Evolutionary conservation across 1,284 basidiomycete species (phyloP).

Genomic region (Puccinia hordei): DNA sequence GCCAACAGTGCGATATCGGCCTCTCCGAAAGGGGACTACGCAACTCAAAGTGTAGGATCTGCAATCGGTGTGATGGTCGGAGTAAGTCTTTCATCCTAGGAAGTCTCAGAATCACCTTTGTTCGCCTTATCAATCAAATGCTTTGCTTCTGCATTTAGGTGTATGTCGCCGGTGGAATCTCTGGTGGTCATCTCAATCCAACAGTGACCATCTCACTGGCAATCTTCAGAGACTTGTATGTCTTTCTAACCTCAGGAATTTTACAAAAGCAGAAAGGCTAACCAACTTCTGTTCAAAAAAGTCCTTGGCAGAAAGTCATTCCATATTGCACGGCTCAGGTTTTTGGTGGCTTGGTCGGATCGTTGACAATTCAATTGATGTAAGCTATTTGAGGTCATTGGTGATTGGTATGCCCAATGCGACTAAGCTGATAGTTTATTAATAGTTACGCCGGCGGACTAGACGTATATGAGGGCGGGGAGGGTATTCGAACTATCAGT

Average conservation of each 20-base stretch:
- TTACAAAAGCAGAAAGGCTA: not conserved
- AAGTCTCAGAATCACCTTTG: not conserved
- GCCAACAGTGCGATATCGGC: slow-evolving; percentile 19
- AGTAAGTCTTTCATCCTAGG: not conserved
- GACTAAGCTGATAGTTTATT: not conserved
- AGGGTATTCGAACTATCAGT: slow-evolving; percentile 30
- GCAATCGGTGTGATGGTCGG: slow-evolving; percentile 39
- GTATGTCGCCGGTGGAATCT: slow-evolving; percentile 34
- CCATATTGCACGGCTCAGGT: slow-evolving; percentile 34
- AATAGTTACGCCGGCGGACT: slow-evolving; percentile 56
- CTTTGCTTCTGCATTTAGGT: not conserved
- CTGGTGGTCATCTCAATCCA: slow-evolving; percentile 40
- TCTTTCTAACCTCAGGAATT: not conserved
- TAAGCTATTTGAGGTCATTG: not conserved
- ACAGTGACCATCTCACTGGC: slow-evolving; percentile 28
- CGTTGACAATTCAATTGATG: slow-evolving; percentile 30
- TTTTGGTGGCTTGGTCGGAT: slow-evolving; percentile 27
- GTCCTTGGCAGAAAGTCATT: slow-evolving; percentile 42
- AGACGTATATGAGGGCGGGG: slow-evolving; percentile 53
- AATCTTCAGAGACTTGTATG: slow-evolving; percentile 35
- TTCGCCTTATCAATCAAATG: not conserved
- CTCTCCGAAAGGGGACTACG: slow-evolving; percentile 31
- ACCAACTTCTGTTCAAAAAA: not conserved
- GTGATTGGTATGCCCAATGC: not conserved
- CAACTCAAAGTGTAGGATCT: slow-evolving; percentile 32